A percentile compares a stretch with the other conserved stretches of the same genome.
These are phyloP conservation scores for Trypanosoma conorhini DNA, from an alignment of 208 protist genomes.

Conservation along the genomic window DNA sequence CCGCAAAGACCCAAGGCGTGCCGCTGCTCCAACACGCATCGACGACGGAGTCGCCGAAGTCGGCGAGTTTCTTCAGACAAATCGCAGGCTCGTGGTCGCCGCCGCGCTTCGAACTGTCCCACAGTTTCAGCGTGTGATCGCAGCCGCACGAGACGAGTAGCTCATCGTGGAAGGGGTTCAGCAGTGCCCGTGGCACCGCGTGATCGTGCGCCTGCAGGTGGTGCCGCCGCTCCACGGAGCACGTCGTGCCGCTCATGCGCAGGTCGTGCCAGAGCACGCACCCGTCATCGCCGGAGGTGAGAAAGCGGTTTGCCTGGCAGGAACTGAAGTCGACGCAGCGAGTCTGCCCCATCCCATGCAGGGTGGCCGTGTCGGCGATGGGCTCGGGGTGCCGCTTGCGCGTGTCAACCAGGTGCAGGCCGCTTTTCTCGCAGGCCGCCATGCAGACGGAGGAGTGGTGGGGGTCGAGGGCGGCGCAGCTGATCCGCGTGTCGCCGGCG, in stretches of 20 bases:
- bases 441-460: constrained; percentile 71
- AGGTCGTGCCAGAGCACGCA: constrained; percentile 75
- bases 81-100: constrained; percentile 23
- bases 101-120: constrained; percentile 46
- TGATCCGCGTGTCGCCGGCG: constrained; percentile 22
- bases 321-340: constrained; percentile 71
- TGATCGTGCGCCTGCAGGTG: constrained; percentile 74
- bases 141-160: constrained; percentile 72
- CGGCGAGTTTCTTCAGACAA: constrained; percentile 49
- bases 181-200: constrained; percentile 47
- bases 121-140: constrained; percentile 82
- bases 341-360: constrained; percentile 63
- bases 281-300: constrained; percentile 74
- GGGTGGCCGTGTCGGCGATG: constrained; percentile 26
- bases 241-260: constrained; percentile 27
- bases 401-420: constrained; percentile 64
- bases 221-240: constrained; percentile 3
- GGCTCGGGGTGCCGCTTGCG: constrained; percentile 42
- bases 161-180: constrained; percentile 86
- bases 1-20: constrained; percentile 85
- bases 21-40: constrained; percentile 76
- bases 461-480: constrained; percentile 60
- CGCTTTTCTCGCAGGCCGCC: constrained; percentile 36
- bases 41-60: constrained; percentile 81
- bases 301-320: constrained; percentile 51